Base-by-base conservation (phyloP, 1,284 basidiomycete genomes). In the Puccinia novopanici region DNA sequence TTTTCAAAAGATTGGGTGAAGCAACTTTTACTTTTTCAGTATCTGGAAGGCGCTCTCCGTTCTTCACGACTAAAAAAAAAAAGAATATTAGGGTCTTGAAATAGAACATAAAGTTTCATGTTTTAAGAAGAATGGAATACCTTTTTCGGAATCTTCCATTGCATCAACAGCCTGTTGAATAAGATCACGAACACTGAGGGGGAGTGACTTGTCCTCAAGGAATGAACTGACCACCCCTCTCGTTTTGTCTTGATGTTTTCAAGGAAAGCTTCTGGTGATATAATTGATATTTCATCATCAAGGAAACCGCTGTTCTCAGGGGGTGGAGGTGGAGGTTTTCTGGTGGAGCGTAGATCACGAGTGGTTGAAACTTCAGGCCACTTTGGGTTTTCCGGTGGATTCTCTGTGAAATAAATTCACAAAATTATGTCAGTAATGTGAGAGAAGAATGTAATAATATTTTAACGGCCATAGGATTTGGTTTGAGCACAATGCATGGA, bases 31-130 rank as follows among this genome's bases (percentile, higher is more conserved):
- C 40, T 30, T 34, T 45, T 13, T 70, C 45, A 17, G 1, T 30
- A 12, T n/a, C 67, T n/a, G 67, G 67, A 5, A 70, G 48, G 19
- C 22, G 6, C 52, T 70, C 17, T n/a, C 67, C 67, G n/a, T 65
- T 10, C n/a, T 65, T 3, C 6, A 70, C 67, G 27, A 22, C 48
- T 70, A 0, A 50, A 8, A 5, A 34, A 50, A 34, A 19, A 30
- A 70, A 6, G 12, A 9, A 52, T 30, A 24, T 15, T 3, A 30
- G 27, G 42, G 12, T 50, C 1, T 3, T 17, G 19, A 34, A 52
- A 37, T 15, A n/a, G 19, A 48, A 27, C 4, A 9, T 5, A 22
- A 45, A 22, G 19, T n/a, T n/a, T n/a, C n/a, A n/a, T n/a, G n/a
- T n/a, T n/a, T n/a, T n/a, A n/a, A n/a, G n/a, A n/a, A n/a, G n/a